Evolutionary conservation across 2,329 filamentous ascomycete species (phyloP), one percentile per base, ranked within the genome.

Genomic region (Exophiala calicioides): DNA sequence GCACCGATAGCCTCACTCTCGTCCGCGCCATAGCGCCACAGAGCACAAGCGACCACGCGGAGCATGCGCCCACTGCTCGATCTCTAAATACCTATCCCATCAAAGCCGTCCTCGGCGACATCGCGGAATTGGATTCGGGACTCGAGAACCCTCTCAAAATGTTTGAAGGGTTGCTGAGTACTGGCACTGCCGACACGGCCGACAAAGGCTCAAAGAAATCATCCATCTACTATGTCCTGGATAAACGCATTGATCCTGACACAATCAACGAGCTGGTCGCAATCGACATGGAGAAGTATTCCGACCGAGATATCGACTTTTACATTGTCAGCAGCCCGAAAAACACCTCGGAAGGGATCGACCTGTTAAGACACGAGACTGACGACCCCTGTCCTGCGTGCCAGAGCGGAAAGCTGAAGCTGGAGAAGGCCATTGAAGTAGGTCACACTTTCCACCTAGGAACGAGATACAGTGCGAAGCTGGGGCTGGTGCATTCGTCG

Each of bases 361-460:
- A 86, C 56, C 68, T 95, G 6, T 71, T 89, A 5, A 78, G 79
- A 47, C 79, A 85, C 13, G 72, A 72, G 36, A 68, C 82, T 32
- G 87, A 86, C 9, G 88, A 94, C 60, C 58, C 67, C 8, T 98
- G 93, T 60, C 81, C 87, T 0, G 73, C 76, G 29, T 98, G 93
- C 63, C n/a, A 37, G 5, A 60, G 73, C 0, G 86, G 86, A 0
- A 71, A 66, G 2, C 72, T 97, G 16, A 74, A 73, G 32, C 74
- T 86, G 2, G 78, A 85, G 47, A 84, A 79, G 52, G 88, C 90
- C 5, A 84, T 97, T 38, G 93, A 98, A 68, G 77, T 97, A 12
- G 93, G 89, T 1, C 93, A 98, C 67, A 97, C 93, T 0, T 98
- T 98, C 69, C 84, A 94, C 65, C 82, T 98, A 1, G 90, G 91